phyloP scores from a whole-genome alignment of 768 basidiomycete species.

The Neoboletus brunneissimus region DNA sequence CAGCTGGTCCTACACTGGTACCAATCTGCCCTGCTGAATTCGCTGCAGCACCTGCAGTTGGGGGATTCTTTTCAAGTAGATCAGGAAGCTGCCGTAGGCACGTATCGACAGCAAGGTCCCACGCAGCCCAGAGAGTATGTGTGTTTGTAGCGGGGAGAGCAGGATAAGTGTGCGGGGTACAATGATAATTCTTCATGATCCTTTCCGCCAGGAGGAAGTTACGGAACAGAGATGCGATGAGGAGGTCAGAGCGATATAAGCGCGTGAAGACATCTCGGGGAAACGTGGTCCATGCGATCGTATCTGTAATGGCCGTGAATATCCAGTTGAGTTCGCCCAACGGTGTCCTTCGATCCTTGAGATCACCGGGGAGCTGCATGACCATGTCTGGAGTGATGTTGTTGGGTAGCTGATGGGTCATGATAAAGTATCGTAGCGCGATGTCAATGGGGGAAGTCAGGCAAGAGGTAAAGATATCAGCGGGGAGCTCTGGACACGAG shows the following conservation, averaged over 20 bases:
- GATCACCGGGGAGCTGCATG: constrained; percentile 91
- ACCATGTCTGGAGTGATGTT: constrained; percentile 86
- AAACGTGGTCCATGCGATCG: constrained; percentile 98
- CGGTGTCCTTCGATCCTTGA: constrained; percentile 94
- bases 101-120: constrained; percentile 96
- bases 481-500: constrained; percentile 93
- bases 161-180: constrained; percentile 92
- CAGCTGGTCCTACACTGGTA: constrained; percentile 6
- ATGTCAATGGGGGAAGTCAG: constrained; percentile 98
- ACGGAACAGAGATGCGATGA: constrained; percentile 94
- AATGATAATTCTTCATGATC: constrained; percentile 97
- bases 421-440: constrained; percentile 89
- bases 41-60: constrained; percentile 17
- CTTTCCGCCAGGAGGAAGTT: constrained; percentile 97
- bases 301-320: constrained; percentile 98
- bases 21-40: constrained; percentile 18
- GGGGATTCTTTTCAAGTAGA: constrained; percentile 49
- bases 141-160: constrained; percentile 94
- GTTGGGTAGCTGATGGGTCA: constrained; percentile 82
- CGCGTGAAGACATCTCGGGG: constrained; percentile 91
- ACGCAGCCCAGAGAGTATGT: constrained; percentile 93
- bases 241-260: constrained; percentile 90
- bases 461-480: constrained; percentile 96
- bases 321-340: constrained; percentile 99
- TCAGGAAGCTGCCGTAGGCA: constrained; percentile 93